These are phyloP conservation scores for Fusarium subtropicale DNA, from an alignment of 2,329 filamentous ascomycete species.

Conservation along the genomic window DNA sequence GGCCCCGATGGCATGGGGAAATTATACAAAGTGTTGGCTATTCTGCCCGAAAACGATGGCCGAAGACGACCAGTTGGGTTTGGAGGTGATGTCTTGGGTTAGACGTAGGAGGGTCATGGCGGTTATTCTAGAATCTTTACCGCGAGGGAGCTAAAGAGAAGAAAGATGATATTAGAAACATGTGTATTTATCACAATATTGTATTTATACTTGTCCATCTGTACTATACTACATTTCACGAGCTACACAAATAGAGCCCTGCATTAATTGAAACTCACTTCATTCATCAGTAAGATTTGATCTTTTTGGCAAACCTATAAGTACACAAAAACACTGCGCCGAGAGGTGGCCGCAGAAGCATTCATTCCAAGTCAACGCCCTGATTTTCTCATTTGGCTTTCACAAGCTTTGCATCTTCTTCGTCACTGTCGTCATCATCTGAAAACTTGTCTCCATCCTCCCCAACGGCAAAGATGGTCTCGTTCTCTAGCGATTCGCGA, in stretches of 20 bases:
- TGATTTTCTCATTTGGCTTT: slow-evolving; percentile 54
- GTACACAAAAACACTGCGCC: slow-evolving; percentile 38
- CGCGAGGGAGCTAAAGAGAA: background rate
- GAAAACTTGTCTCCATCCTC: slow-evolving; percentile 87
- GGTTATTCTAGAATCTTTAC: background rate
- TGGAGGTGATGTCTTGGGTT: slow-evolving; percentile 72
- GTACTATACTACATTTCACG: slow-evolving; percentile 17
- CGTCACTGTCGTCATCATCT: slow-evolving; percentile 73
- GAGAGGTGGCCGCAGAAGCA: background rate
- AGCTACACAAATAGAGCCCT: background rate
- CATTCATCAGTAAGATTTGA: slow-evolving; percentile 38
- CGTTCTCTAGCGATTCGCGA: slow-evolving; percentile 76
- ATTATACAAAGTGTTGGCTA: slow-evolving; percentile 92
- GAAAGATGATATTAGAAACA: slow-evolving; percentile 21
- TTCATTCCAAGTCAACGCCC: slow-evolving; percentile 8
- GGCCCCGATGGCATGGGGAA: slow-evolving; percentile 91
- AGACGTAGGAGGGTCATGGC: background rate
- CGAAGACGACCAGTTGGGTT: slow-evolving; percentile 88
- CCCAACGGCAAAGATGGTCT: slow-evolving; percentile 95
- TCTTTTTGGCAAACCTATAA: slow-evolving; percentile 30
- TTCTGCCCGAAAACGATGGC: slow-evolving; percentile 83
- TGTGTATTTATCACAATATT: slow-evolving; percentile 24
- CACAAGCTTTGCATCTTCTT: slow-evolving; percentile 68
- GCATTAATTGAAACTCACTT: slow-evolving; percentile 25
- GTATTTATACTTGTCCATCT: slow-evolving; percentile 9